Conservation (phyloP, 108 stramenopile genomes). For the Epithemia pelagica region DNA sequence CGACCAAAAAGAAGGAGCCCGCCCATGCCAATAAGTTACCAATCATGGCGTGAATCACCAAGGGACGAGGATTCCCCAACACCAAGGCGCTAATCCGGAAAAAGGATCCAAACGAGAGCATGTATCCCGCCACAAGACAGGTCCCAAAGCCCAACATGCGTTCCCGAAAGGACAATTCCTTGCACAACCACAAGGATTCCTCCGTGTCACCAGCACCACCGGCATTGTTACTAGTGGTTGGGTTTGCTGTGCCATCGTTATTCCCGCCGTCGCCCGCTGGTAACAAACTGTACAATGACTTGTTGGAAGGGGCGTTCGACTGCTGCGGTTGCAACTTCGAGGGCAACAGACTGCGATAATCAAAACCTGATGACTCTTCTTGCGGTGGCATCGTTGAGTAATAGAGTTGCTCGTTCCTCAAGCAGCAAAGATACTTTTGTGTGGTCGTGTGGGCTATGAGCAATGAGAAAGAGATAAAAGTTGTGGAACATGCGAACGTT, state of each 20-base stretch:
- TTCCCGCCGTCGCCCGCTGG: neutral
- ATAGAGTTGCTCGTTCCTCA: no score
- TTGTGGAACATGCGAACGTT: no score
- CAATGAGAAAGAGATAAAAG: no score
- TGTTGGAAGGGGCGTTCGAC: neutral
- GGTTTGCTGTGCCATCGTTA: neutral
- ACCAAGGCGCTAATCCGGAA: conserved; percentile 40
- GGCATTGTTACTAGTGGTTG: neutral
- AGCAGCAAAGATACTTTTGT: no score
- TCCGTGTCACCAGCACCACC: neutral
- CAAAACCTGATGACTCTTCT: neutral
- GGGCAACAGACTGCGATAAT: conserved; percentile 2
- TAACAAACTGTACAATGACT: neutral
- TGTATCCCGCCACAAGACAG: conserved; percentile 52
- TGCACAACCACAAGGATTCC: neutral
- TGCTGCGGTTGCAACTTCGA: neutral
- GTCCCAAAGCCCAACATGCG: conserved; percentile 48
- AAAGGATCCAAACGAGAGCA: conserved; percentile 44
- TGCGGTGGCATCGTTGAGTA: neutral
- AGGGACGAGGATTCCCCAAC: conserved; percentile 34
- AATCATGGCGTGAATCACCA: conserved; percentile 43
- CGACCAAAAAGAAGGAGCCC: conserved; percentile 50
- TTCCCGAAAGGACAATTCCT: conserved; percentile 29
- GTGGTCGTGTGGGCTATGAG: no score
- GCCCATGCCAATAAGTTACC: conserved; percentile 49